Base-by-base conservation (phyloP, 176 grass and related monocot species). In the Canna indica region DNA sequence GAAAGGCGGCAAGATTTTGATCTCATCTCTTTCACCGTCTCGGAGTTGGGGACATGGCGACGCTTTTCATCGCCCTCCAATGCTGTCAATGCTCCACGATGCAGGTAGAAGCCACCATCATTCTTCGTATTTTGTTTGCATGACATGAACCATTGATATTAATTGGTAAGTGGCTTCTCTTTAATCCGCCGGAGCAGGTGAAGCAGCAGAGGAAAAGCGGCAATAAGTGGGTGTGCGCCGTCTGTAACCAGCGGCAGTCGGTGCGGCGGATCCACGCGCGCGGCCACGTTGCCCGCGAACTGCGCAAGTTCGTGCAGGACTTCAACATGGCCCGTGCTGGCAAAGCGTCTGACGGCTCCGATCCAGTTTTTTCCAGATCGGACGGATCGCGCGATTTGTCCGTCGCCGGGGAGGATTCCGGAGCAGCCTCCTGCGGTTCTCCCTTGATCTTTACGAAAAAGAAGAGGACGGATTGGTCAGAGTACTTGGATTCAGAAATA, bases 181-280 rank as follows among this genome's bases (percentile, higher is more conserved):
- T 20, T 18, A n/a, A 36, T 31, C 25, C 24, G 28, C 31, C 31
- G 36, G 20, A 31, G 35, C 83, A 96, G 91, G 91, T 91, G 48
- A 96, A 96, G 86, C 91, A 80, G 82, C 78, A 88, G 85, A 88
- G 84, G 83, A 96, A 88, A 66, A 84, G 85, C 70, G 80, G 35
- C 83, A 83, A 78, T 81, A 96, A 86, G 44, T 96, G 92, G 92
- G 83, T 83, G 17, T 96, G 92, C 76, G 85, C 44, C 66, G 85
- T 96, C 34, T 96, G 92, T 71, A 96, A 96, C 78, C 81, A 86
- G 75, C 73, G 81, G 69, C 91, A 96, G 83, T 91, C 88, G 47
- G 76, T 86, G 61, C 74, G 82, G 57, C 75, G 73, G 54, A 68
- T 96, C 81, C 74, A 88, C 60, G 83, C 85, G 42, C 69, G 67